Evolutionary conservation across 192 early-diverging fungal genomes (phyloP), one percentile per base, ranked within the genome.

Genomic region (Podila clonocystis): DNA sequence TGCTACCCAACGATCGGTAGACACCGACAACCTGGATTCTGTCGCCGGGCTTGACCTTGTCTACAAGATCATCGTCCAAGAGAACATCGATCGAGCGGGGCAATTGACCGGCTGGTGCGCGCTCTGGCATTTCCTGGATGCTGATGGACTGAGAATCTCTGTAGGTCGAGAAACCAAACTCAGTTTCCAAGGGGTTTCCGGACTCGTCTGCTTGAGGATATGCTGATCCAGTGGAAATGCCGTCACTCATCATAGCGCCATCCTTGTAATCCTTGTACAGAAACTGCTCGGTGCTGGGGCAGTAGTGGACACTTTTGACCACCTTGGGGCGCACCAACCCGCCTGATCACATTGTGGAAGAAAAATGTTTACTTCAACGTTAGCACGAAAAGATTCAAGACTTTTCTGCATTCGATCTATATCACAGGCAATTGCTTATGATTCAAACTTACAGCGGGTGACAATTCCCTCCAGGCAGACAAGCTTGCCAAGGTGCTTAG

Each of bases 101-200:
- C 70, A 99, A 85, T 82, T 95, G 93, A 24, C 98, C 97, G 7
- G 96, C 93, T 19, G 97, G 97, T 9, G 97, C 94, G 24, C 97
- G 91, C 83, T 99, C 98, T 0, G 98, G 98, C 97, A 99, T 99
- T 87, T 99, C 98, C 84, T 99, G 98, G 52, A 99, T 89, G 38
- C 91, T 94, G 60, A 98, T 91, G 11, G 91, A 93, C 83, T 99
- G 98, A 79, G 94, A 94, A 83, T 98, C 96, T 36, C 93, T 85
- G 83, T 97, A 99, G 13, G 90, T 87, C 41, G 91, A 95, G 70
- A 88, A 90, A 15, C 98, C 98, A 82, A 92, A 99, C 78, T 98
- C 97, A 2, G 97, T 98, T 2, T 91, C 93, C 50, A 99, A 85
- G 11, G 93, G 87, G 76, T 99, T 95, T 7, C 96, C 97, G 71